Base-by-base conservation (phyloP, 768 basidiomycete genomes). In the Epithele typhae region DNA sequence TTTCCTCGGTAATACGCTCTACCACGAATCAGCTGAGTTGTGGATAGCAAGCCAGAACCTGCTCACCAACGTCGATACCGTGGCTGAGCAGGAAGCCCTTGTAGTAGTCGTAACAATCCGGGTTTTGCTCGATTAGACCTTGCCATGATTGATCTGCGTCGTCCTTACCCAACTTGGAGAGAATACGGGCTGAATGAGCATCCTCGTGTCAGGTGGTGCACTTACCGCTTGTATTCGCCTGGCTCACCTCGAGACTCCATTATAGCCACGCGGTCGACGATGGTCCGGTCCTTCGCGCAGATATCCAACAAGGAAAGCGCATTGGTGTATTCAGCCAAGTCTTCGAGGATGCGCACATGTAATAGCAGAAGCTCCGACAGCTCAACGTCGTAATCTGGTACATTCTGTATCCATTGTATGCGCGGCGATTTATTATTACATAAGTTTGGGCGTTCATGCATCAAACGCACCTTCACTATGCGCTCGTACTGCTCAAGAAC, bases 81-180 rank as follows among this genome's bases (percentile, higher is more conserved):
- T 81, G 77, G 53, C 79, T 79, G 2, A 68, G 60, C 18, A 97
- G 71, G 59, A 81, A 89, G 6, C 82, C 84, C 25, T 68, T 67
- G 68, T 93, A 96, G 64, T 93, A 91, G 43, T 81, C 81, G 55
- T 82, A 77, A 57, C 75, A 80, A 48, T 97, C 94, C 2, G 90
- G 72, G 62, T 96, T 98, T 60, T 84, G 81, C 43, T 91, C 84
- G 34, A 99, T 77, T 22, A 99, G 69, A 0, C 76, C 72, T 25
- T 78, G 73, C 86, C 92, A 98, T 0, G 87, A 82, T 50, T 84
- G 76, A 53, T 87, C 81, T 0, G 96, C 90, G 39, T 89, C 82
- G 4, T 81, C 74, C 52, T 72, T 68, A 2, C 74, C 73, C 10
- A 85, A 67, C 58, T 82, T 84, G 25, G 80, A 75, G n/a, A 92